phyloP scores from a whole-genome alignment of 2,329 filamentous ascomycete genomes.

The Didymosphaeria variabile region DNA sequence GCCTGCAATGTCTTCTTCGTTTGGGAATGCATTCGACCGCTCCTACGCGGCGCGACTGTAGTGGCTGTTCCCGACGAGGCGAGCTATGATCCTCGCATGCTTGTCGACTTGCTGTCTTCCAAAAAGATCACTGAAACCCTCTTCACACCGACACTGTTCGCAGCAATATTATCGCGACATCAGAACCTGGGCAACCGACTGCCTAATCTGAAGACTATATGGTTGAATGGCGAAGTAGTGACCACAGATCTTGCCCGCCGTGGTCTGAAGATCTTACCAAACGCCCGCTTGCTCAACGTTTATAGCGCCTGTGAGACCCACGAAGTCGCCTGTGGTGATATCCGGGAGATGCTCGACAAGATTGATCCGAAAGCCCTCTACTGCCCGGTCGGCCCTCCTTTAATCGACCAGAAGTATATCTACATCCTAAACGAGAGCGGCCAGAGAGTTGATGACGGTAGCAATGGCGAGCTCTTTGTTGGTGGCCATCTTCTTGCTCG shows the following conservation, averaged over 20 bases:
- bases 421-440: constrained; percentile 78
- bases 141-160: constrained; percentile 82
- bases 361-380: constrained; percentile 68
- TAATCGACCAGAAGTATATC: constrained; percentile 70
- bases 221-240: constrained; percentile 85
- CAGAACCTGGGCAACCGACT: constrained; percentile 70
- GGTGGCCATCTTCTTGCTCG: constrained; percentile 77
- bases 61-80: constrained; percentile 77
- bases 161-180: constrained; percentile 76
- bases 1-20: constrained; percentile 91
- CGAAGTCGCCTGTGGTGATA: constrained; percentile 80
- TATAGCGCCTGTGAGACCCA: constrained; percentile 87
- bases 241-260: constrained; percentile 78
- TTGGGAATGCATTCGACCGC: constrained; percentile 82
- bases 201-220: constrained; percentile 73
- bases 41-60: constrained; percentile 79
- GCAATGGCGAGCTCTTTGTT: constrained; percentile 76
- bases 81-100: constrained; percentile 78
- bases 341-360: constrained; percentile 69
- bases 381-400: constrained; percentile 76
- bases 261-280: constrained; percentile 72
- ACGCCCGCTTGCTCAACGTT: constrained; percentile 76
- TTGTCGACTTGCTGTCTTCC: constrained; percentile 73
- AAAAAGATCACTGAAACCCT: constrained; percentile 79
- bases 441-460: constrained; percentile 67